Percentiles rank a stretch among this genome's conserved stretches.
Evolutionary conservation across 805 yeast species (phyloP).

Genomic region (Starmerella davenportii): DNA sequence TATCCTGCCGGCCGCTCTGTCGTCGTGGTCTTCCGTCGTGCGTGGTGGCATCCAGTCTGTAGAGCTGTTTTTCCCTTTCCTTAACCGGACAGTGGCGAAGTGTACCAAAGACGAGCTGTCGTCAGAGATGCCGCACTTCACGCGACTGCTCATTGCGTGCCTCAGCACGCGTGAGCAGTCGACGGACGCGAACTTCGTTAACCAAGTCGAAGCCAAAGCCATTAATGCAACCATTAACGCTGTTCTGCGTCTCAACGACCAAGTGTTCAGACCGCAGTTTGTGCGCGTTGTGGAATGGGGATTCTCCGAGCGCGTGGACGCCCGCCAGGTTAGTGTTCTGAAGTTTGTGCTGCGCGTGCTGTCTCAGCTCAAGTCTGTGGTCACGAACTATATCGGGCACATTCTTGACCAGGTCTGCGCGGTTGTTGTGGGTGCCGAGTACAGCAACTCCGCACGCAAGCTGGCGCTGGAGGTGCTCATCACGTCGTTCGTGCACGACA

Average conservation of each 20-base stretch:
- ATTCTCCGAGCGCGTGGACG: conserved; percentile 34
- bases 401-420: conserved; percentile 51
- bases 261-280: conserved; percentile 81
- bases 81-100: conserved; percentile 47
- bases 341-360: conserved; percentile 73
- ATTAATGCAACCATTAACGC: conserved; percentile 54
- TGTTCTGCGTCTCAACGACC: conserved; percentile 85
- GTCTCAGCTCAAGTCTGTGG: conserved; percentile 65
- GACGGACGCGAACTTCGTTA: conserved; percentile 21
- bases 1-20: conserved; percentile 42
- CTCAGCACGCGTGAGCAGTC: conserved; percentile 36
- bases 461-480: conserved; percentile 53
- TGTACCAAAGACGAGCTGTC: conserved; percentile 62
- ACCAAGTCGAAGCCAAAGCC: conserved; percentile 63
- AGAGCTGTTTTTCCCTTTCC: conserved; percentile 49
- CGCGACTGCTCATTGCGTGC: conserved; percentile 48
- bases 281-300: conserved; percentile 84
- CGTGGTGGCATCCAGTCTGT: conserved; percentile 28
- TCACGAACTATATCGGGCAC: conserved; percentile 77
- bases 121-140: conserved; percentile 46
- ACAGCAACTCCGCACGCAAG: conserved; percentile 32
- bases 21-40: conserved; percentile 37
- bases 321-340: conserved; percentile 56
- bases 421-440: conserved; percentile 18
- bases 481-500: conserved; percentile 71